These are phyloP conservation scores for Coniochaeta prunicola DNA, from an alignment of 2,329 filamentous ascomycete genomes.

Conservation along the genomic window DNA sequence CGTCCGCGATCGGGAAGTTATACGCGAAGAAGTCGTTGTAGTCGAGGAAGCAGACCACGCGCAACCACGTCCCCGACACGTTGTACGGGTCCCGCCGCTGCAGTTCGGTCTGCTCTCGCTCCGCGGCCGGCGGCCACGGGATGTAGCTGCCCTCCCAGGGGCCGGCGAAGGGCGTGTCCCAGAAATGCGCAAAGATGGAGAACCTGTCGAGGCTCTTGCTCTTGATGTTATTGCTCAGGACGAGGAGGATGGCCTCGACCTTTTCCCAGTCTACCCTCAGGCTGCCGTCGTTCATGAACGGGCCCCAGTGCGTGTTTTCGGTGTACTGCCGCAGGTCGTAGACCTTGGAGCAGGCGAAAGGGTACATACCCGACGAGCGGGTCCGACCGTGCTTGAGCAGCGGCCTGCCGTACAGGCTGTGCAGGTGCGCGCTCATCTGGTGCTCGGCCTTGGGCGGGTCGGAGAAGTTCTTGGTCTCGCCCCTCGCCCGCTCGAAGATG, in stretches of 20 bases:
- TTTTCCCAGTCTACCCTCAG: constrained; percentile 71
- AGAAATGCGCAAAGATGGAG: constrained; percentile 42
- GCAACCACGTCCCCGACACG: constrained; percentile 63
- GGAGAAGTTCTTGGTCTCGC: constrained; percentile 11
- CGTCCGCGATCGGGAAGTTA: constrained; percentile 52
- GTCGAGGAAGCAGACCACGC: constrained; percentile 46
- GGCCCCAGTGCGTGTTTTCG: constrained; percentile 57
- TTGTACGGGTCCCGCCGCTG: constrained; percentile 61
- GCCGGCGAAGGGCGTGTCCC: constrained; percentile 49
- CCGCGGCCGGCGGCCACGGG: constrained; percentile 17
- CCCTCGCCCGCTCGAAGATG: constrained; percentile 51
- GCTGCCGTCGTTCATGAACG: constrained; percentile 58
- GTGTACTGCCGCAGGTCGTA: constrained; percentile 70
- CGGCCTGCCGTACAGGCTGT: constrained; percentile 61
- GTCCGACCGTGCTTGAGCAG: constrained; percentile 31
- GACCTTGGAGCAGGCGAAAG: constrained; percentile 60
- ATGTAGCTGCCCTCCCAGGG: constrained; percentile 44
- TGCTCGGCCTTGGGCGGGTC: constrained; percentile 32
- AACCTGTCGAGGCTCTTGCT: constrained; percentile 35
- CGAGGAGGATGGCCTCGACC: constrained; percentile 66
- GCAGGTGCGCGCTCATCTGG: constrained; percentile 64
- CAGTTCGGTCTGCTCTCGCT: constrained; percentile 26
- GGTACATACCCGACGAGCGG: constrained; percentile 35
- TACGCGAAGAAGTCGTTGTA: constrained; percentile 66
- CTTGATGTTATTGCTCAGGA: constrained; percentile 56